Evolutionary conservation across 306 rosid species (phyloP).

Genomic region (Gynostemma pentaphyllum): DNA sequence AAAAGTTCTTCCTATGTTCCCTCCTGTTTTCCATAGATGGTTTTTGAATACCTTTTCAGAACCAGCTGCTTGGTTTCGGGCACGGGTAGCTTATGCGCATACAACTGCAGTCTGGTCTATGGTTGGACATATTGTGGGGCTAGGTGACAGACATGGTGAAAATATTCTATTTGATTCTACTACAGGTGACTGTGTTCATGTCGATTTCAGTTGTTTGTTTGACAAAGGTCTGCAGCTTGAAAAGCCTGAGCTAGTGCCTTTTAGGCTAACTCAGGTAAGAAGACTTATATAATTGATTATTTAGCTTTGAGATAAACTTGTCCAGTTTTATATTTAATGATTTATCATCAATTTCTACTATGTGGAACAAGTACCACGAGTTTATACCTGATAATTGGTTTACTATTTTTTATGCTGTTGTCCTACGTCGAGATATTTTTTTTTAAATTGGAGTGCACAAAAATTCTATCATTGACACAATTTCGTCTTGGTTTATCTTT

Average conservation of each 20-base stretch:
- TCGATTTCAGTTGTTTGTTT: conserved; percentile 96
- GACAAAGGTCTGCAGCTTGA: conserved; percentile 95
- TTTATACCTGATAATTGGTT: not conserved
- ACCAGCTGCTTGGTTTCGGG: conserved; percentile 99
- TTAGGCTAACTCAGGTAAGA: conserved; percentile 90
- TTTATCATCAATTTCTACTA: not conserved
- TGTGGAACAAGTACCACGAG: not conserved
- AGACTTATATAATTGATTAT: conserved; percentile 2
- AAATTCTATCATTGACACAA: not conserved
- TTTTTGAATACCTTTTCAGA: conserved; percentile 88
- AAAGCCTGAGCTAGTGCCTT: conserved; percentile 97
- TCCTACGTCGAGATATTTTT: not conserved
- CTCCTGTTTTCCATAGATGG: conserved; percentile 90
- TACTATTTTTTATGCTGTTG: not conserved
- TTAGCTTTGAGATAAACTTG: not conserved
- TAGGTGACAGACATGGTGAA: conserved; percentile 96
- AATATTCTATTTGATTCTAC: conserved; percentile 94
- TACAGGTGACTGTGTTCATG: conserved; percentile 91
- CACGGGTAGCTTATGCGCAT: conserved; percentile 89
- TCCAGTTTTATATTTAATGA: not conserved
- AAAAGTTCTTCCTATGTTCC: conserved; percentile 91
- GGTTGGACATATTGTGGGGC: conserved; percentile 98
- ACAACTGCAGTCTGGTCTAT: conserved; percentile 99
- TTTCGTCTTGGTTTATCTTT: not conserved
- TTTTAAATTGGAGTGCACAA: not conserved